Conservation (phyloP, 208 protist species). For the Leishmania gerbilli region DNA sequence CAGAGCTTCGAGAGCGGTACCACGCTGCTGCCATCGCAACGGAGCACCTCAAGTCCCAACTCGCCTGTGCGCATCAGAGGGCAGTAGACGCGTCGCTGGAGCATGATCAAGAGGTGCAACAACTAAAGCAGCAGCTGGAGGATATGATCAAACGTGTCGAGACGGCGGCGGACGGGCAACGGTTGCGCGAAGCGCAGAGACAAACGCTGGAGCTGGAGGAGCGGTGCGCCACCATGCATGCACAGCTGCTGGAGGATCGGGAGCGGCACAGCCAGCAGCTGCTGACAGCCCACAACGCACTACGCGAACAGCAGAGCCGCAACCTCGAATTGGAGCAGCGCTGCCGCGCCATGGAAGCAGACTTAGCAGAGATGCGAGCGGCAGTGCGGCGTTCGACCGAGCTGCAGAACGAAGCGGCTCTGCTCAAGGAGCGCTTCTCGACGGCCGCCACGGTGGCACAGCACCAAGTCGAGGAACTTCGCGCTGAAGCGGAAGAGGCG, state of each 20-base stretch:
- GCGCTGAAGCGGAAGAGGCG: slow-evolving; percentile 33
- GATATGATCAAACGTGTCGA: slow-evolving; percentile 71
- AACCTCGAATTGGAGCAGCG: slow-evolving; percentile 78
- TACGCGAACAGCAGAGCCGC: slow-evolving; percentile 76
- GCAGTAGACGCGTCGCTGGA: slow-evolving; percentile 51
- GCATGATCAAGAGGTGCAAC: slow-evolving; percentile 69
- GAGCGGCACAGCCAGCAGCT: slow-evolving; percentile 68
- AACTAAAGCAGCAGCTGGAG: slow-evolving; percentile 68
- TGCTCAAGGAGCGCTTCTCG: slow-evolving; percentile 69
- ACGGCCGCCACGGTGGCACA: slow-evolving; percentile 50
- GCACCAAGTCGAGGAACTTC: slow-evolving; percentile 38
- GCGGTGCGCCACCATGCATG: slow-evolving; percentile 44
- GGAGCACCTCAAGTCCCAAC: slow-evolving; percentile 63
- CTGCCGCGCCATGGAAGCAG: slow-evolving; percentile 53
- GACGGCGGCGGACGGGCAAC: slow-evolving; percentile 43
- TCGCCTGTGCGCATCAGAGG: slow-evolving; percentile 50
- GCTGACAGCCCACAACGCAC: slow-evolving; percentile 65
- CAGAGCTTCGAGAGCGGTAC: slow-evolving; percentile 53
- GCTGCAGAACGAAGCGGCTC: slow-evolving; percentile 73
- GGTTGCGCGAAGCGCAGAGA: slow-evolving; percentile 43
- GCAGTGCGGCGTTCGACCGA: slow-evolving; percentile 64
- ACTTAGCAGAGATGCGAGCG: slow-evolving; percentile 63
- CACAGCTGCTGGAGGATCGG: slow-evolving; percentile 58
- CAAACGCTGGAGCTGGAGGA: slow-evolving; percentile 74
- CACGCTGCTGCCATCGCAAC: slow-evolving; percentile 37